phyloP scores from a whole-genome alignment of 2,329 filamentous ascomycete species.

The Didymosphaeria variabile region DNA sequence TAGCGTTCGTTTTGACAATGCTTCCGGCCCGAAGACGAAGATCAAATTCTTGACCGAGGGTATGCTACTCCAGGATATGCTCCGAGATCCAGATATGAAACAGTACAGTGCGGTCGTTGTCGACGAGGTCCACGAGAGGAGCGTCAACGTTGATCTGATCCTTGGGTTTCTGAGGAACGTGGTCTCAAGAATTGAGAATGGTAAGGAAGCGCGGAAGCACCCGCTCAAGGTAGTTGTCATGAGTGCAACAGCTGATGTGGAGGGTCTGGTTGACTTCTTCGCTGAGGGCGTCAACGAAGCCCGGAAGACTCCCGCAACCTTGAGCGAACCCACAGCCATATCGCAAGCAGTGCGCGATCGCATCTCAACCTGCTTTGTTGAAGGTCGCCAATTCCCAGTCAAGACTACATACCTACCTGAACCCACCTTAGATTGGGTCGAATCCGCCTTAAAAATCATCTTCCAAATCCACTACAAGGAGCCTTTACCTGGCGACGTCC shows the following conservation, averaged over 20 bases:
- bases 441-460: slow-evolving; percentile 80
- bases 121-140: slow-evolving; percentile 96
- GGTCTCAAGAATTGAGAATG: slow-evolving; percentile 67
- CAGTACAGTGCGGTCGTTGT: slow-evolving; percentile 92
- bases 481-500: slow-evolving; percentile 89
- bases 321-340: slow-evolving; percentile 17
- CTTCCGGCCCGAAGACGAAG: slow-evolving; percentile 79
- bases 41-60: slow-evolving; percentile 97
- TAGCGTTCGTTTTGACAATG: slow-evolving; percentile 92
- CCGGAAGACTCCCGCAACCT: slow-evolving; percentile 21
- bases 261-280: slow-evolving; percentile 81
- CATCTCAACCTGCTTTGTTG: slow-evolving; percentile 70
- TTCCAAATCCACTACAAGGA: slow-evolving; percentile 88
- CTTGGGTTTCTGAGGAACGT: slow-evolving; percentile 88
- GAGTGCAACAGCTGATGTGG: slow-evolving; percentile 94
- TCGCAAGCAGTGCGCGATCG: slow-evolving; percentile 8
- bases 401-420: slow-evolving; percentile 76
- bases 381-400: slow-evolving; percentile 88
- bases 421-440: slow-evolving; percentile 82
- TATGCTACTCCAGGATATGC: slow-evolving; percentile 92
- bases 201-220: slow-evolving; percentile 65
- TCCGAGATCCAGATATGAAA: slow-evolving; percentile 81
- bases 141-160: slow-evolving; percentile 90
- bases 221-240: slow-evolving; percentile 92
- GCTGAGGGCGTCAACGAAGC: slow-evolving; percentile 36